Conservation (phyloP, 768 basidiomycete species). For the Serendipita sp. region DNA sequence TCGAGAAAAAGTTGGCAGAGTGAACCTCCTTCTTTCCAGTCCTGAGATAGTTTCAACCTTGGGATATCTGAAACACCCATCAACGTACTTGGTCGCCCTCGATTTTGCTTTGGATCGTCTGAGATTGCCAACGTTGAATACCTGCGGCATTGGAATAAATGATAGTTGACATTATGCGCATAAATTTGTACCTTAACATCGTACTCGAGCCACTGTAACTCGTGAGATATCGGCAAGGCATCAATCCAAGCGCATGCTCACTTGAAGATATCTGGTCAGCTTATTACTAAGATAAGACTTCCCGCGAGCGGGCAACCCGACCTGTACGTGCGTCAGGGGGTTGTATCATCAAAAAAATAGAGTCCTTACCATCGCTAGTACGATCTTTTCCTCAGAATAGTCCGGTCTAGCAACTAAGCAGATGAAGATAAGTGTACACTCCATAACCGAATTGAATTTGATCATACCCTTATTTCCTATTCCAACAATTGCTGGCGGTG, state of each 20-base stretch:
- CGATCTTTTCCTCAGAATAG: conserved; percentile 96
- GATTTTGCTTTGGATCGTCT: conserved; percentile 72
- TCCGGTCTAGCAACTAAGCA: conserved; percentile 80
- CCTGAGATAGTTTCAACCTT: conserved; percentile 20
- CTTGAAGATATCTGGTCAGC: conserved; percentile 88
- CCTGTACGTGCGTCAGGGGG: conserved; percentile 28
- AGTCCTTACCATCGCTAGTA: conserved; percentile 74
- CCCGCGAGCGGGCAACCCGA: conserved; percentile 92
- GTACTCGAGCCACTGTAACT: conserved; percentile 85
- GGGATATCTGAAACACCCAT: not conserved
- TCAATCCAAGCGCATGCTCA: conserved; percentile 21
- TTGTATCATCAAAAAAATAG: not conserved
- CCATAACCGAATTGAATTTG: not conserved
- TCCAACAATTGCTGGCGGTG: conserved; percentile 70
- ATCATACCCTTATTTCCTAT: conserved; percentile 69
- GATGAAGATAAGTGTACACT: not conserved
- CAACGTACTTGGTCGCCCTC: conserved; percentile 50
- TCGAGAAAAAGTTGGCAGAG: conserved; percentile 77
- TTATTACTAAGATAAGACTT: conserved; percentile 99
- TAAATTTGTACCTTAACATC: conserved; percentile 58
- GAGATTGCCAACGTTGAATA: conserved; percentile 95
- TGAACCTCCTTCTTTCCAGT: conserved; percentile 84
- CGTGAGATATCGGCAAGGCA: conserved; percentile 6
- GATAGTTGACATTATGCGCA: not conserved
- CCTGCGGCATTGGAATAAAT: conserved; percentile 27